Evolutionary conservation across 2,329 filamentous ascomycete species (phyloP), one percentile per base, ranked within the genome.

Genomic region (Aspergillus puulaauensis): DNA sequence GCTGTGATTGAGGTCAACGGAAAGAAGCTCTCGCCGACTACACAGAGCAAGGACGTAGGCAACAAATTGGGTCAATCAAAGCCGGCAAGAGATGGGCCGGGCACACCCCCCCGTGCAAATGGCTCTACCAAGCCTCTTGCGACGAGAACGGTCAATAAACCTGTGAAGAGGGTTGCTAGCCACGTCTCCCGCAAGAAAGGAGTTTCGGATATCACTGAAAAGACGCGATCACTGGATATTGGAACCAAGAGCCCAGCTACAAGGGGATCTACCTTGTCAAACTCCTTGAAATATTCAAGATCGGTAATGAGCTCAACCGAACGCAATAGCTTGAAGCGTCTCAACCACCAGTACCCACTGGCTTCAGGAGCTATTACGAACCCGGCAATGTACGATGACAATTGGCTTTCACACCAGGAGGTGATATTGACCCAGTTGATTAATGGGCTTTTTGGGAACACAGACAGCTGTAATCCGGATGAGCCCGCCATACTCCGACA

Each of bases 391-490:
- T 87, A 87, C 67, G 84, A 87, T 64, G 84, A 87, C 46, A 77
- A 81, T 56, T 88, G 85, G 85, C 80, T 88, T 39, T 77, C 75
- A 12, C 81, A 87, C 59, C 85, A 88, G 65, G 85, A 88, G 66
- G 74, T 82, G 21, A 81, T 83, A 39, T 80, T 88, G 45, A 83
- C 83, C 0, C 84, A 87, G 65, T 73, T 87, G 6, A 69, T 84
- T 47, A 88, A 88, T 67, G 75, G 75, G 14, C 71, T 86, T 48
- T 84, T 86, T 63, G 70, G 79, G 37, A 68, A 75, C 4, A 70
- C 73, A 0, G 58, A 59, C 52, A 53, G 60, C 3, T 58, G 60
- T 6, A 31, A 49, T 31, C 48, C 51, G 27, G 69, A 70, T 65
- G 64, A 70, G 23, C 56, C 65, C n/a, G 58, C 67, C 47, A 49